These are phyloP conservation scores for Lactifluus piperatus DNA, from an alignment of 768 basidiomycete species.

Conservation along the genomic window DNA sequence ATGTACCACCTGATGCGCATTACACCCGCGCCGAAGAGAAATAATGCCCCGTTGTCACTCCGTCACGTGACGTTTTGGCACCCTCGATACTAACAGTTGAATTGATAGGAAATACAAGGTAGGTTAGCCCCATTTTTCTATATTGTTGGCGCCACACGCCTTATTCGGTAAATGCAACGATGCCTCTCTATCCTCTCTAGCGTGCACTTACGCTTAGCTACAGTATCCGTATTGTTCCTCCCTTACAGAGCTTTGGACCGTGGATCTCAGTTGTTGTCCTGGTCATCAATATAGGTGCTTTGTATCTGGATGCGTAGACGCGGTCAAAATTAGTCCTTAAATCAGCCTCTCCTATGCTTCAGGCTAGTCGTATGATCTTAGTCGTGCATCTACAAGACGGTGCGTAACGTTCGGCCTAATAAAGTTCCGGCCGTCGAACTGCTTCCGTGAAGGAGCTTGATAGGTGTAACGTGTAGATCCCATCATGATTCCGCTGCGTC, in stretches of 20 bases:
- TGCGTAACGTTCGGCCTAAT: background rate
- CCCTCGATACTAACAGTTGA: background rate
- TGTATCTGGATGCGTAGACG: background rate
- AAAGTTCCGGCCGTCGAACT: background rate
- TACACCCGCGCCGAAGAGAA: background rate
- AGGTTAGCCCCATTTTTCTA: background rate
- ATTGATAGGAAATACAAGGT: no score
- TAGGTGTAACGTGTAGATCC: background rate
- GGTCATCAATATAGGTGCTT: background rate
- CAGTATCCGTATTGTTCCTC: background rate
- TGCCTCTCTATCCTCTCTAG: background rate
- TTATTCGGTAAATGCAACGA: background rate
- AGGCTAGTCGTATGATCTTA: background rate
- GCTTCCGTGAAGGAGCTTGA: background rate
- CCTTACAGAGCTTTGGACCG: background rate
- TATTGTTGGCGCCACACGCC: background rate
- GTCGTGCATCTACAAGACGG: background rate
- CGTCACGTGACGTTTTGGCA: no score
- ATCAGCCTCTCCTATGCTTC: background rate
- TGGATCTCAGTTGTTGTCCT: background rate
- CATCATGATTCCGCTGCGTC: background rate
- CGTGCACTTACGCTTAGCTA: background rate
- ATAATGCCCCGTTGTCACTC: no score
- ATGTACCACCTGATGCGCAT: background rate
- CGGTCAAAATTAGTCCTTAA: background rate